These are phyloP conservation scores for Dryas alaskensis DNA, from an alignment of 306 rosid species.

Conservation along the genomic window DNA sequence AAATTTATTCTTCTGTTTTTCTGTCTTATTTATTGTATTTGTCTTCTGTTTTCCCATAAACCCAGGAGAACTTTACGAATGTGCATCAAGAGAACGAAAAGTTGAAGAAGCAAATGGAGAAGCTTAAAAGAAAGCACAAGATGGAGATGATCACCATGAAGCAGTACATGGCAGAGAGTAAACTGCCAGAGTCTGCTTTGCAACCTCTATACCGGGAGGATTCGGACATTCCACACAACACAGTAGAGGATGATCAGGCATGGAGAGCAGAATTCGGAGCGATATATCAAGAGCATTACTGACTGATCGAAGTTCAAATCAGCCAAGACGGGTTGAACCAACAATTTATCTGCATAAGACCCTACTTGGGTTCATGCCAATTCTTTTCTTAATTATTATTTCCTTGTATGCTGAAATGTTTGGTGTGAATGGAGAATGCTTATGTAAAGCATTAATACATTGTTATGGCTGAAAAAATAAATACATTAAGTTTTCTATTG, in stretches of 20 bases:
- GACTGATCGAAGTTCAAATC: conserved; percentile 14
- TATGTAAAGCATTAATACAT: no score
- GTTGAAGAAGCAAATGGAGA: conserved; percentile 82
- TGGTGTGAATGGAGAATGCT: no score
- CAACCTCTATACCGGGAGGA: conserved; percentile 59
- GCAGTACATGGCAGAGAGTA: conserved; percentile 89
- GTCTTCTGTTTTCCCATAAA: conserved; percentile 1
- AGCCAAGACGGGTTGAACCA: no score
- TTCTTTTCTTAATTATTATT: no score
- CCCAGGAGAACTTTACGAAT: conserved; percentile 61
- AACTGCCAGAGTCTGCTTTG: conserved; percentile 80
- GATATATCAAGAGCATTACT: conserved; percentile 86
- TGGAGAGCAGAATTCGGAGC: conserved; percentile 98
- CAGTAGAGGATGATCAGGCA: conserved; percentile 71
- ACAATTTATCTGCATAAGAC: background rate
- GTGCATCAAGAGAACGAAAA: conserved; percentile 69
- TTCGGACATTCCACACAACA: conserved; percentile 41
- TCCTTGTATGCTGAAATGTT: no score
- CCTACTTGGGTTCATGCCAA: conserved; percentile 23
- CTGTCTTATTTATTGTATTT: background rate
- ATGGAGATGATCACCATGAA: conserved; percentile 92
- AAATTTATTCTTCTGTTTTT: background rate
- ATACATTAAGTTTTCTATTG: no score
- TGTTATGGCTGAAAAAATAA: no score
- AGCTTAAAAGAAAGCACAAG: conserved; percentile 82